Percentiles rank a stretch among this genome's conserved stretches.
Conservation (phyloP, 257 asterid species). For the Lycium ferocissimum region DNA sequence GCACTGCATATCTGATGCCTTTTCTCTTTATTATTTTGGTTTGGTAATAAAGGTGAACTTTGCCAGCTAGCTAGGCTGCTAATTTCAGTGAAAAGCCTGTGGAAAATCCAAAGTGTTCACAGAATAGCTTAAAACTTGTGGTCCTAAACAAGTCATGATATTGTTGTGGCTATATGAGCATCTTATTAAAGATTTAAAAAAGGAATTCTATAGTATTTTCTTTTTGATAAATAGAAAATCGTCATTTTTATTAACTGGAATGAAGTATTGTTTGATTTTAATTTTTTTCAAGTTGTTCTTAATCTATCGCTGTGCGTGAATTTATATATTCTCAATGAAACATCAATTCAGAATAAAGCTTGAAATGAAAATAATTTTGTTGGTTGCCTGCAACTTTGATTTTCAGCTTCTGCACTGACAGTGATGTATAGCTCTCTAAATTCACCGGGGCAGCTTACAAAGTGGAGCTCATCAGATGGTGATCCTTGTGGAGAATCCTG, state of each 20-base stretch:
- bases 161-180: not conserved
- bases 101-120: not conserved
- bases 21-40: not conserved
- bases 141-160: not conserved
- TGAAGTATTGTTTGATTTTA: too few species aligned
- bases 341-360: not conserved
- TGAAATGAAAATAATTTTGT: not conserved
- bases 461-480: slow-evolving; percentile 67
- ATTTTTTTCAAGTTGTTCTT: not conserved
- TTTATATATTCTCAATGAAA: not conserved
- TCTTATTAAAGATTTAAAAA: not conserved
- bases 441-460: slow-evolving; percentile 67
- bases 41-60: not conserved
- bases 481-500: slow-evolving; percentile 92
- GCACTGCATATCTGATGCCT: not conserved
- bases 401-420: slow-evolving; percentile 64
- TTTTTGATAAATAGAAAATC: not conserved
- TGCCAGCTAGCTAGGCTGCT: not conserved
- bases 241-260: not conserved
- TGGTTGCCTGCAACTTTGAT: not conserved
- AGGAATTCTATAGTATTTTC: not conserved
- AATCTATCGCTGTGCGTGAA: not conserved
- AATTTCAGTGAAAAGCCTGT: not conserved
- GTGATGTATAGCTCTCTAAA: slow-evolving; percentile 65
- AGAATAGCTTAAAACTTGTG: not conserved